Evolutionary conservation across 2,329 filamentous ascomycete genomes (phyloP), one percentile per base, ranked within the genome.

Genomic region (Trichoderma pleuroti): DNA sequence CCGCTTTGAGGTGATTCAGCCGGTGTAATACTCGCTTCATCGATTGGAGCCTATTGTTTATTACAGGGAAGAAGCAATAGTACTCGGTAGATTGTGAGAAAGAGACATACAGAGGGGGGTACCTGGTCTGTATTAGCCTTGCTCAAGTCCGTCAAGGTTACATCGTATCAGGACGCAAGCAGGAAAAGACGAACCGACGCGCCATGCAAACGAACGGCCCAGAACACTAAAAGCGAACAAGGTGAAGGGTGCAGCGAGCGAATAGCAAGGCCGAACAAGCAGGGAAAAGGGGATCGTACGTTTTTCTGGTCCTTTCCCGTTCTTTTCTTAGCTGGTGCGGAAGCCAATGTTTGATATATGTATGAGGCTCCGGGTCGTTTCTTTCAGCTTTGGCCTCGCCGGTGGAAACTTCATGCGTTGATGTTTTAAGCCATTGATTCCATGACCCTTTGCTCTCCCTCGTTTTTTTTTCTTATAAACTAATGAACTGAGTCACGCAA

Each of bases 341-440:
- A 60, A 21, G 54, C 54, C 57, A 60, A 59, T 60, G 54, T 68
- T 60, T 60, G 65, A 68, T 68, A 68, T 68, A 68, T 68, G 65
- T 68, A 60, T 60, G 65, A 60, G 54, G 52, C 24, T 49, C 24
- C 18, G 54, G 21, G 26, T 21, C 28, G 54, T 8, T 52, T 36
- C n/a, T 32, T 28, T 52, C 46, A 24, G 46, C 42, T 42, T 42
- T 24, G 11, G 46, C n/a, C n/a, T 52, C 46, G 21, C 21, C 46
- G 21, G 21, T 28, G 36, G 32, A 59, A 59, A 21, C 32, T 59
- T 67, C 52, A 67, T 67, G 64, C 64, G 32, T 67, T 67, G 32
- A 42, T 59, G 64, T 67, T 67, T 67, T 59, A 57, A 57, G 64
- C 64, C 52, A 57, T 59, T 42, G 16, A 46, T 67, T 67, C 52